Evolutionary conservation across 164 flowering plant species (phyloP), one percentile per base, ranked within the genome.

Genomic region (Vitis amurensis): DNA sequence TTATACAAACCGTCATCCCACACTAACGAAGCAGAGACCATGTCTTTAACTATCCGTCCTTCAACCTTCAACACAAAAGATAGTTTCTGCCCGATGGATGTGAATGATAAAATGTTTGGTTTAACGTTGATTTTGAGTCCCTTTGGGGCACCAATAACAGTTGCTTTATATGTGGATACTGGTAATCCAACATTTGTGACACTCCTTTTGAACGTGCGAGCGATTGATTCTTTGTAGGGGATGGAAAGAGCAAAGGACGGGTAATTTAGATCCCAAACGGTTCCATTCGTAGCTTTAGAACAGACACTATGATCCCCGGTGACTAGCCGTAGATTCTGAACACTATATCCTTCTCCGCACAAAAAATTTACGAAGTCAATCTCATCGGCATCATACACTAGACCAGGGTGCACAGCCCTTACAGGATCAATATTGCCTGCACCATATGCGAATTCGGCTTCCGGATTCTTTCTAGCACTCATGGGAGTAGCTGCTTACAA

Each of bases 381-480:
- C 49, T 19, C 64, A 8, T 12, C 11, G 4, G 58, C 63, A 29
- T 70, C 74, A 17, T 75, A 75, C 2, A 75, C 27, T 10, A 70
- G 27, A 9, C 74, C 74, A 4, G 74, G 74, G 67, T 75, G 16
- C 7, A 50, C 16, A 27, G 71, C 70, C n/a, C 47, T 66, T 3
- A 53, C 17, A 0, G 74, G 74, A 60, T 70, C 55, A 1, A 75
- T 61, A 3, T 69, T 69, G 16, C 73, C 70, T 2, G 77, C 8
- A 1, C 70, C 77, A 59, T 58, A 74, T 19, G 68, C 69, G 11
- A 74, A 70, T 30, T 74, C 77, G 1, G 70, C 77, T 0, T 65
- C 70, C 8, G 30, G 11, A 16, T 69, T 65, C 6, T 4, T 31
- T 11, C 1, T 9, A 1, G 69, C 3, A 7, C 52, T 66, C 77